phyloP scores from a whole-genome alignment of 495 filamentous ascomycete genomes.

The Acidiella bohemica region DNA sequence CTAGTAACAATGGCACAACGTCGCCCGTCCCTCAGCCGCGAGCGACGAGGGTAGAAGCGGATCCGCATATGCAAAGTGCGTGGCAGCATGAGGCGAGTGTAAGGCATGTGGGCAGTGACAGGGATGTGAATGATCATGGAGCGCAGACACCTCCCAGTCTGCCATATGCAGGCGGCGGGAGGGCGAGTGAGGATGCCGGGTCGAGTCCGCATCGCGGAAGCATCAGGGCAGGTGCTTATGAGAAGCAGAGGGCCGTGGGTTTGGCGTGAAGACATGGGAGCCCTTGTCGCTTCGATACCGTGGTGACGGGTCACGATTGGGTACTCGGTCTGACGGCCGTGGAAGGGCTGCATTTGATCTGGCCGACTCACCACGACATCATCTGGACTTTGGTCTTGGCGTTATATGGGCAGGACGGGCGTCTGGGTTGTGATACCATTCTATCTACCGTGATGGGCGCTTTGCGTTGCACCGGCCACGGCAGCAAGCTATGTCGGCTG shows the following conservation, averaged over 20 bases:
- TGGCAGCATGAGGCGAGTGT: conserved; percentile 22
- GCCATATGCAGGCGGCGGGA: conserved; percentile 9
- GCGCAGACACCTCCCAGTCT: conserved; percentile 2
- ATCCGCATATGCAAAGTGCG: conserved; percentile 12
- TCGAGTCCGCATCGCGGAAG: conserved; percentile 12
- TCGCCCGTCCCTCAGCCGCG: background rate
- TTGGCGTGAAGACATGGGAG: conserved; percentile 8
- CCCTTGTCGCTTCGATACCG: too few relatives aligned
- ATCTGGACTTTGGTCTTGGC: too few relatives aligned
- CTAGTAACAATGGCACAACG: conserved; percentile 2
- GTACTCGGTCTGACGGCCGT: too few relatives aligned
- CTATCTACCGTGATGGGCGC: too few relatives aligned
- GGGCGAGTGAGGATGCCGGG: conserved; percentile 4
- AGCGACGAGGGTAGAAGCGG: conserved; percentile 16
- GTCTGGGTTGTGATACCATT: too few relatives aligned
- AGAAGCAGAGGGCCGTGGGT: conserved; percentile 16
- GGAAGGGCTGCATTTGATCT: too few relatives aligned
- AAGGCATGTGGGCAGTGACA: conserved; percentile 16
- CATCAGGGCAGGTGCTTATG: conserved; percentile 7
- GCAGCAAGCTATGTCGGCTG: too few relatives aligned
- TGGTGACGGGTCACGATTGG: too few relatives aligned
- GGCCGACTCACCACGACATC: too few relatives aligned
- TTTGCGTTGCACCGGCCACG: too few relatives aligned
- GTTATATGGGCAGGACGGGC: too few relatives aligned
- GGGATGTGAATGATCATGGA: background rate